A percentile compares a stretch with the other conserved stretches of the same genome.
phyloP scores from a whole-genome alignment of 441 rosid genomes.

The Populus hybrid region DNA sequence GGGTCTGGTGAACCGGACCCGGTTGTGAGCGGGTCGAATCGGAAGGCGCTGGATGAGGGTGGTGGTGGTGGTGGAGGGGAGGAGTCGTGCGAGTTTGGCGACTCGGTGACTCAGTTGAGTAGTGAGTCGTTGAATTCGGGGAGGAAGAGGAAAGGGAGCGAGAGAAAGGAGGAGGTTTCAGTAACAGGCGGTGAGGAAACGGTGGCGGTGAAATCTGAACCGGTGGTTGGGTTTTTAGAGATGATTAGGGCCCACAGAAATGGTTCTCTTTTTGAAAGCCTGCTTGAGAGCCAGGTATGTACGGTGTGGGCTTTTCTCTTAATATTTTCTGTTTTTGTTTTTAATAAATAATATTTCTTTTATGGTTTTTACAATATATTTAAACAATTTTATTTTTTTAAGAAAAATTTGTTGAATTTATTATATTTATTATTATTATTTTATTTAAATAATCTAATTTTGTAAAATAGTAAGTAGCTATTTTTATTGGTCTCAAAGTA shows the following conservation, averaged over 20 bases:
- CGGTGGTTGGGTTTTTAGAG: constrained; percentile 28
- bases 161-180: constrained; percentile 27
- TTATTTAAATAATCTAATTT: too few relatives aligned
- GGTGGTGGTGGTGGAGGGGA: not conserved
- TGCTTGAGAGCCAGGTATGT: constrained; percentile 44
- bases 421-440: not conserved
- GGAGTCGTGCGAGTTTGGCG: constrained; percentile 12
- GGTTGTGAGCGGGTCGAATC: constrained; percentile 20
- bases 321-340: not conserved
- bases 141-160: constrained; percentile 24
- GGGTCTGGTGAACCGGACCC: not conserved
- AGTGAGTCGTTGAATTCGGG: constrained; percentile 44
- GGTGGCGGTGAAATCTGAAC: constrained; percentile 40
- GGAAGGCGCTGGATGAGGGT: not conserved
- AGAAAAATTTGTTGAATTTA: not conserved
- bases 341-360: not conserved
- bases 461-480: not conserved
- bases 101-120: constrained; percentile 32
- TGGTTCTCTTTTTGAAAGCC: constrained; percentile 39
- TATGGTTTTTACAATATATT: not conserved
- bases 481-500: too few relatives aligned
- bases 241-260: constrained; percentile 36
- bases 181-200: constrained; percentile 27
- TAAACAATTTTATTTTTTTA: too few relatives aligned
- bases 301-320: constrained; percentile 10